Conservation (phyloP, 139 green algal genomes). For the Edaphochlamys debaryana region DNA sequence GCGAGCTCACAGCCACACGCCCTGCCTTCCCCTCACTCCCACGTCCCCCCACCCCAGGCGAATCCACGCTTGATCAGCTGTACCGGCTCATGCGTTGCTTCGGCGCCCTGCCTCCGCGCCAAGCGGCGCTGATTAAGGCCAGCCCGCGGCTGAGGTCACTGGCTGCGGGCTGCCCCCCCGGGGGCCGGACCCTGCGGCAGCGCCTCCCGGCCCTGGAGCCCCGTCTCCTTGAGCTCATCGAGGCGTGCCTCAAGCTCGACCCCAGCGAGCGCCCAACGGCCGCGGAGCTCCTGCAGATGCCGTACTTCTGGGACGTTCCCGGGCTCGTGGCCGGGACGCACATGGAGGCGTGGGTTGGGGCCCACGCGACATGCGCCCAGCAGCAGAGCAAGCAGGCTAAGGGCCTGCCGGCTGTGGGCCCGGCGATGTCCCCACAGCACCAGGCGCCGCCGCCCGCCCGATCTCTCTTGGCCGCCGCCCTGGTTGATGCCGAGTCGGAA, state of each 20-base stretch:
- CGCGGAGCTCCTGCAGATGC: constrained; percentile 3
- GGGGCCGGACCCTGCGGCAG: background rate
- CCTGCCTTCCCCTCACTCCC: background rate
- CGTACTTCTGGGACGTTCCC: constrained; percentile 17
- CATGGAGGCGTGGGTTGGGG: no score
- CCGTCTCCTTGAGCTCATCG: background rate
- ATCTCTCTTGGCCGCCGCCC: no score
- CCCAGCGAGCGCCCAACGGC: background rate
- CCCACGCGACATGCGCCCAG: no score
- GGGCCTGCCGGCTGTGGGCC: no score
- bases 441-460: no score
- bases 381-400: no score
- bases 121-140: constrained; percentile 39
- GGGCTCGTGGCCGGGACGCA: background rate
- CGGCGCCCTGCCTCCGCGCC: constrained; percentile 51
- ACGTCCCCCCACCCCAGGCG: background rate
- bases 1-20: background rate
- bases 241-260: background rate
- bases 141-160: constrained; percentile 1
- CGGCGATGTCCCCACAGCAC: no score
- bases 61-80: constrained; percentile 76
- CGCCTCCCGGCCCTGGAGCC: background rate
- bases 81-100: constrained; percentile 69
- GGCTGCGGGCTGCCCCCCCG: background rate
- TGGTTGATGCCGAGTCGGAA: no score